Base-by-base conservation (phyloP, 192 early-diverging fungal species). In the Rhizoclosmatium globosum region DNA sequence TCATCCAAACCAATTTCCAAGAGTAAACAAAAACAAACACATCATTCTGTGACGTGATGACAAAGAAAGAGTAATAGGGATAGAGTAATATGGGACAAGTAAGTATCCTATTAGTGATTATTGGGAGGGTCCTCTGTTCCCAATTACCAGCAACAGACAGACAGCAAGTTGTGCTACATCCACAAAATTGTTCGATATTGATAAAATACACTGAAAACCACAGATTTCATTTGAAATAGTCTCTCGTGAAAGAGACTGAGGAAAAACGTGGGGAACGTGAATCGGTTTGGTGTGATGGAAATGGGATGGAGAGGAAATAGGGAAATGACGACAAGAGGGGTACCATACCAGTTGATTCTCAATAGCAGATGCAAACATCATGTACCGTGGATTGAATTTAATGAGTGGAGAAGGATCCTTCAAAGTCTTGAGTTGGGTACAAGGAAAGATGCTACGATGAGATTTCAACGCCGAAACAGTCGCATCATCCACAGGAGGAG, bases 371-470 rank as follows among this genome's bases (percentile, higher is more conserved):
- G 91, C 92, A 83, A 94, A 88, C 92, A 95, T 92, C 66, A 89
- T 78, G 74, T 87, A 92, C 56, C 84, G 82, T n/a, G 94, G 94
- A 79, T 94, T 95, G 65, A 93, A 93, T 21, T 83, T 85, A 13
- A 95, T 88, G 17, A 93, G 84, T 47, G 82, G 71, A 13, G 89
- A 83, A 3, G 87, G 85, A 4, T 89, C 88, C 17, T 79, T 76
- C 77, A 47, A 89, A 89, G 13, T 84, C 82, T 42, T 43, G 15
- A 72, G 72, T 38, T 67, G 57, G 11, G 62, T 17, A 11, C 87
- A 13, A 13, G 50, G 50, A 53, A 53, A 53, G 17, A 53, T 53
- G 17, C 50, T 53, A 0, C 50, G 50, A 13, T 53, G 50, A 31
- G 31, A 31, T 53, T 53, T 53, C 9, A 13, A 13, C 17, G 50